Conservation (phyloP, 1,284 basidiomycete genomes). For the Cystobasidium pallidum region DNA sequence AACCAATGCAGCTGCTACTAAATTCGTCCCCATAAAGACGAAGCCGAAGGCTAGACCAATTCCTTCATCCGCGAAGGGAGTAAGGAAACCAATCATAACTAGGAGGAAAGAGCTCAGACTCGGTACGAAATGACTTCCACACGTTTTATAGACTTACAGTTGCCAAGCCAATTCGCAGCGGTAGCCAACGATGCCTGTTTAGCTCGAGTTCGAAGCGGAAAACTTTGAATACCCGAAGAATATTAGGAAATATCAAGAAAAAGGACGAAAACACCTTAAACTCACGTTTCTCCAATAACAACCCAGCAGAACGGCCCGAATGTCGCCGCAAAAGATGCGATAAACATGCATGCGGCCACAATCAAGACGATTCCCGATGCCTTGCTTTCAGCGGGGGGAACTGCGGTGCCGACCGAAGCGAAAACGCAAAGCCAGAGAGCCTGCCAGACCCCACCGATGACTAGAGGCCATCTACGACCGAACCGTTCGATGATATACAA, state of each 20-base stretch:
- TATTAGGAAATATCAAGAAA: too few relatives aligned
- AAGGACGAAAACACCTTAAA: too few relatives aligned
- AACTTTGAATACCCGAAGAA: constrained; percentile 58
- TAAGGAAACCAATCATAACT: constrained; percentile 73
- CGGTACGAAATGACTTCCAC: too few relatives aligned
- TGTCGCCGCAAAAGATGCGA: constrained; percentile 73
- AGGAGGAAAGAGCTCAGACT: background rate
- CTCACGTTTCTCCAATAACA: too few relatives aligned
- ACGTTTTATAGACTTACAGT: constrained; percentile 59
- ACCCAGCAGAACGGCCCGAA: constrained; percentile 58
- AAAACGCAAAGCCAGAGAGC: constrained; percentile 66
- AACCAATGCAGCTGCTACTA: constrained; percentile 25
- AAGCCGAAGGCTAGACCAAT: constrained; percentile 72
- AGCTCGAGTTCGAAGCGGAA: constrained; percentile 72
- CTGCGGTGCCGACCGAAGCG: constrained; percentile 71
- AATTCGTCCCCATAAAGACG: constrained; percentile 66
- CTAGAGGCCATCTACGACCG: constrained; percentile 66
- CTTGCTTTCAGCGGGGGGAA: constrained; percentile 61
- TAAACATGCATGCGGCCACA: constrained; percentile 75
- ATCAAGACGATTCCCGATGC: constrained; percentile 69
- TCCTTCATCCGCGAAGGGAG: constrained; percentile 20
- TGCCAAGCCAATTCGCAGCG: constrained; percentile 64
- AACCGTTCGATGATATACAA: constrained; percentile 71
- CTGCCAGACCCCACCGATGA: constrained; percentile 68
- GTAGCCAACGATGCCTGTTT: constrained; percentile 75